phyloP scores from a whole-genome alignment of 2,329 filamentous ascomycete genomes.

The Fusarium decemcellulare region DNA sequence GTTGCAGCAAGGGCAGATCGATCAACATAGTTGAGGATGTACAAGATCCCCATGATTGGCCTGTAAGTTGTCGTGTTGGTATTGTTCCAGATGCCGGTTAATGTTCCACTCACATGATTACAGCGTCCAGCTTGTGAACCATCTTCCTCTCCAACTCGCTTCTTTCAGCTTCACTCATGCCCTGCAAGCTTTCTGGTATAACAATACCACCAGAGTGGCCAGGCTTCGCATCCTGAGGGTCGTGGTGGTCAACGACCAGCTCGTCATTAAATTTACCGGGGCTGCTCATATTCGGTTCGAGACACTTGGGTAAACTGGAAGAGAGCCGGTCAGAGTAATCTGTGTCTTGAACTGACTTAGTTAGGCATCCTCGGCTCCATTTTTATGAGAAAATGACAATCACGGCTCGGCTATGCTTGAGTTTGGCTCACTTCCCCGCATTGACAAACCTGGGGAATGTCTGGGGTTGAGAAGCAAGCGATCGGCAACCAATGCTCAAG shows the following conservation, averaged over 20 bases:
- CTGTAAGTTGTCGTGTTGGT: background rate
- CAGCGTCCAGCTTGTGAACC: conserved; percentile 41
- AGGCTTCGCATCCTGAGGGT: background rate
- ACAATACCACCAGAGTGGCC: background rate
- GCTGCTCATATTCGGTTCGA: too few relatives aligned
- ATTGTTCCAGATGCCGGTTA: background rate
- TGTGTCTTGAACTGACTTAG: too few relatives aligned
- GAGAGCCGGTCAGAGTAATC: too few relatives aligned
- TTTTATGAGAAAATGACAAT: too few relatives aligned
- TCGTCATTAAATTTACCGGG: background rate
- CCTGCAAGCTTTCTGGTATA: conserved; percentile 34
- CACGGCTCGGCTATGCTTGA: too few relatives aligned
- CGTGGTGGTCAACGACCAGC: background rate
- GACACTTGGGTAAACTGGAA: too few relatives aligned
- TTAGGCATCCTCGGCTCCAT: too few relatives aligned
- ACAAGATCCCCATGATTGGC: conserved; percentile 51
- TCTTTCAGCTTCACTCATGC: conserved; percentile 30
- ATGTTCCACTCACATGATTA: conserved; percentile 29
- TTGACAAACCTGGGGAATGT: too few relatives aligned
- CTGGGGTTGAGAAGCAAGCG: too few relatives aligned
- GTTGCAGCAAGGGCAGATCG: conserved; percentile 55
- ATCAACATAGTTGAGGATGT: conserved; percentile 59
- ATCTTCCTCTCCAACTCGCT: conserved; percentile 33
- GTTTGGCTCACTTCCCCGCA: too few relatives aligned
- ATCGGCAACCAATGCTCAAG: too few relatives aligned